Percentiles rank a stretch among this genome's conserved stretches.
Conservation (phyloP, 805 yeast species). For the Kuraishia piskuri region DNA sequence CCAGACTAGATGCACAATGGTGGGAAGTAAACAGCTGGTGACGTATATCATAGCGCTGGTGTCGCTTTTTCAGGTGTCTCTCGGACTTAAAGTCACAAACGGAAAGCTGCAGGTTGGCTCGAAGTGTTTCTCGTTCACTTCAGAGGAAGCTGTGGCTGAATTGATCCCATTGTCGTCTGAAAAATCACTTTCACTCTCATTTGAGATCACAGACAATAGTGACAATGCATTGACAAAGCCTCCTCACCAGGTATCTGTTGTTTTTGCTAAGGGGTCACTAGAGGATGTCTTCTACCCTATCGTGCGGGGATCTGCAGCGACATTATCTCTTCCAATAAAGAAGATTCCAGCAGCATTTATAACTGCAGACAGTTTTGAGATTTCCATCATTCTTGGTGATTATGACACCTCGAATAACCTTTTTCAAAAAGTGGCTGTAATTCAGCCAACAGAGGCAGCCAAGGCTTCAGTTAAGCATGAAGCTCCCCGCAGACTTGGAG, state of each 20-base stretch:
- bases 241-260: constrained; percentile 1
- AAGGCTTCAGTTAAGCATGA: constrained; percentile 1
- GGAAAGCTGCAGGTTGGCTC: background rate
- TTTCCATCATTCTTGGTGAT: constrained; percentile 1
- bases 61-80: background rate
- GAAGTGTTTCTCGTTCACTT: background rate
- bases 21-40: background rate
- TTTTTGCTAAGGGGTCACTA: background rate
- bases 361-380: background rate
- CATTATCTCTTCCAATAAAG: background rate
- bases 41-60: background rate
- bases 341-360: constrained; percentile 1
- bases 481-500: constrained; percentile 31
- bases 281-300: background rate
- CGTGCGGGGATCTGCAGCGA: background rate
- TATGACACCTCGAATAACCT: background rate
- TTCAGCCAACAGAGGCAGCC: background rate
- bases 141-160: background rate
- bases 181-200: background rate
- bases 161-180: background rate
- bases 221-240: background rate
- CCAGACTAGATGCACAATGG: background rate
- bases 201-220: background rate
- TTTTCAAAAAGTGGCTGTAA: background rate
- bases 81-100: background rate